phyloP scores from a whole-genome alignment of 192 early-diverging fungal genomes.

The Linnemannia schmuckeri region DNA sequence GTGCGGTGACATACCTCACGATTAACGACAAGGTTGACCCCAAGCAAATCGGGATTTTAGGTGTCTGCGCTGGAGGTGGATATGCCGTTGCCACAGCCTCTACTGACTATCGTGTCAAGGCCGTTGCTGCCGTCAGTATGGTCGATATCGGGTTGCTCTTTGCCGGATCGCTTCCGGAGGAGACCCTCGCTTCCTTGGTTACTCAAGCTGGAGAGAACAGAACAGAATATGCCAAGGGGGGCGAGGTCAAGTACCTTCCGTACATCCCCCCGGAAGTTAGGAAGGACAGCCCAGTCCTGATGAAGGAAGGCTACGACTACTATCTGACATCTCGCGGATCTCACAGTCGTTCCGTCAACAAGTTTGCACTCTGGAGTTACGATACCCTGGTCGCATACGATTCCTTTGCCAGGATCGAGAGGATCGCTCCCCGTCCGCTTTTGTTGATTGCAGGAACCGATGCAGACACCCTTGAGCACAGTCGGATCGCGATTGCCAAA shows the following conservation, averaged over 20 bases:
- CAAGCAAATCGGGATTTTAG: conserved; percentile 31
- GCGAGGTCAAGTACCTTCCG: conserved; percentile 23
- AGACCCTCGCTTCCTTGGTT: conserved; percentile 11
- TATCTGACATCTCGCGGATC: conserved; percentile 21
- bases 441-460: conserved; percentile 22
- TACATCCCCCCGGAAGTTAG: background rate
- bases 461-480: conserved; percentile 25
- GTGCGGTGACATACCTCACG: conserved; percentile 39
- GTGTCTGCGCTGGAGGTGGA: conserved; percentile 49
- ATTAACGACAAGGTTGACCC: conserved; percentile 25
- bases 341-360: conserved; percentile 8
- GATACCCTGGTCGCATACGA: conserved; percentile 10
- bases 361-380: conserved; percentile 8
- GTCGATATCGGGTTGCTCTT: conserved; percentile 25
- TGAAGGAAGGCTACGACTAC: conserved; percentile 18
- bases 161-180: conserved; percentile 3
- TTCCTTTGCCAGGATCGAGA: background rate
- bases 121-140: conserved; percentile 16
- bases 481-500: background rate
- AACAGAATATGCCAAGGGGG: conserved; percentile 28
- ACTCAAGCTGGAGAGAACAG: conserved; percentile 17
- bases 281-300: background rate
- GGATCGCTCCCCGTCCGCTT: conserved; percentile 17
- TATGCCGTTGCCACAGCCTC: conserved; percentile 21
- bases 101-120: conserved; percentile 36